Base-by-base conservation (phyloP, 1,284 basidiomycete genomes). In the Ustilago shanxiensis region DNA sequence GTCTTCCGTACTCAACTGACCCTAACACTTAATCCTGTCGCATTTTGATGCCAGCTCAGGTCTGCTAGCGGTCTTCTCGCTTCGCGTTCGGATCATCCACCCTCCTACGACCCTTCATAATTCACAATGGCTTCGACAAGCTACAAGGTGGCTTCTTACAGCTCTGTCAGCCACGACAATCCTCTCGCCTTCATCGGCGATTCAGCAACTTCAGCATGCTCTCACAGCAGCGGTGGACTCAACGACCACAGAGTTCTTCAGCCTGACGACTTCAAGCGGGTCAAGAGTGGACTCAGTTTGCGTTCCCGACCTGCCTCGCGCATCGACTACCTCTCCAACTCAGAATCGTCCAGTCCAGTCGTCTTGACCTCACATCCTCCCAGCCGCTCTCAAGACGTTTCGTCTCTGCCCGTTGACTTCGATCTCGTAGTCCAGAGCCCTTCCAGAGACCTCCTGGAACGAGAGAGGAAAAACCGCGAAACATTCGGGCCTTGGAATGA, bases 191-290 rank as follows among this genome's bases (percentile, higher is more conserved):
- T 41, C 52, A 50, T 55, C 26, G 50, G 54, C 50, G 63, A 66
- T 7, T n/a, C 37, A 13, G 16, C 20, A 1, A 29, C 33, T 16
- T 60, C 56, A 11, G 39, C 72, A 4, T 58, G 60, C 13, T 67
- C 67, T 3, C 60, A 64, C 24, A 51, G 37, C 24, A 50, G 54
- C 35, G 41, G 28, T 14, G 41, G 24, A n/a, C 37, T 33, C 28
- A 53, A 65, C 39, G 68, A 71, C 33, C 61, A 60, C 61, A 54
- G 29, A n/a, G 35, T 76, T 5, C 73, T 76, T 8, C 64, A 63
- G 16, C 73, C 73, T 0, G 68, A 55, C 41, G 73, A 76, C 54
- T 76, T 76, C 61, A 58, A 37, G 24, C 52, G 73, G 35, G 35
- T 51, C 51, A 71, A 71, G 45, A 64, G 61, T 22, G 53, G 65